phyloP scores from a whole-genome alignment of 208 protist genomes.

The Strigomonas culicis region DNA sequence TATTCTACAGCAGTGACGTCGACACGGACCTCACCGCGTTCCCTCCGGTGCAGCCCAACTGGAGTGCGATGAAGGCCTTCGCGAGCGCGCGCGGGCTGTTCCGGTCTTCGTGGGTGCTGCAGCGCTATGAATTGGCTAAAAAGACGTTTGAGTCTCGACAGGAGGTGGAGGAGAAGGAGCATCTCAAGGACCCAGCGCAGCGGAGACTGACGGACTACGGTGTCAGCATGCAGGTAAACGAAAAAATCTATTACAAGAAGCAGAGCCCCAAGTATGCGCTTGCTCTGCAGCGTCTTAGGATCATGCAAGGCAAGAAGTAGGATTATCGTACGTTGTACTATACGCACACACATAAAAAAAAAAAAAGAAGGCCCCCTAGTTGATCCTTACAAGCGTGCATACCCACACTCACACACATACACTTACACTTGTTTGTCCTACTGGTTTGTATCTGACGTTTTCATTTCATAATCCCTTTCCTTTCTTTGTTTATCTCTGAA shows the following conservation, averaged over 20 bases:
- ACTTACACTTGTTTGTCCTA: background rate
- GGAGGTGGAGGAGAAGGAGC: slow-evolving; percentile 12
- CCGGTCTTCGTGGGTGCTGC: slow-evolving; percentile 33
- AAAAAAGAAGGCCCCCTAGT: background rate
- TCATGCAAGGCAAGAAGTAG: background rate
- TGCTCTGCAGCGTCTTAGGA: slow-evolving; percentile 46
- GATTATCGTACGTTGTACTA: background rate
- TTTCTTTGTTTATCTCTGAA: background rate
- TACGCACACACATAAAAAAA: background rate
- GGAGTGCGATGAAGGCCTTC: slow-evolving; percentile 53
- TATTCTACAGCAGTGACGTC: slow-evolving; percentile 60
- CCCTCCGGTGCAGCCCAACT: slow-evolving; percentile 39
- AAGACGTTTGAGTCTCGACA: slow-evolving; percentile 32
- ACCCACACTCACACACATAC: background rate
- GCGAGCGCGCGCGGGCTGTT: slow-evolving; percentile 53
- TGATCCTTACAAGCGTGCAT: background rate
- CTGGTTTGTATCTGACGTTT: background rate
- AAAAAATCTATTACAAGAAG: slow-evolving; percentile 56
- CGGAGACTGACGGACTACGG: slow-evolving; percentile 48
- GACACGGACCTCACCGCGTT: slow-evolving; percentile 47
- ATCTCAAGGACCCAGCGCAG: slow-evolving; percentile 21
- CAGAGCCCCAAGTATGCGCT: slow-evolving; percentile 34
- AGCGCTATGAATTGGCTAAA: slow-evolving; percentile 57
- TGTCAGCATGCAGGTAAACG: slow-evolving; percentile 15
- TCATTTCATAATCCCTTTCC: background rate